These are phyloP conservation scores for Ramaria rubella DNA, from an alignment of 768 basidiomycete genomes.

Conservation along the genomic window DNA sequence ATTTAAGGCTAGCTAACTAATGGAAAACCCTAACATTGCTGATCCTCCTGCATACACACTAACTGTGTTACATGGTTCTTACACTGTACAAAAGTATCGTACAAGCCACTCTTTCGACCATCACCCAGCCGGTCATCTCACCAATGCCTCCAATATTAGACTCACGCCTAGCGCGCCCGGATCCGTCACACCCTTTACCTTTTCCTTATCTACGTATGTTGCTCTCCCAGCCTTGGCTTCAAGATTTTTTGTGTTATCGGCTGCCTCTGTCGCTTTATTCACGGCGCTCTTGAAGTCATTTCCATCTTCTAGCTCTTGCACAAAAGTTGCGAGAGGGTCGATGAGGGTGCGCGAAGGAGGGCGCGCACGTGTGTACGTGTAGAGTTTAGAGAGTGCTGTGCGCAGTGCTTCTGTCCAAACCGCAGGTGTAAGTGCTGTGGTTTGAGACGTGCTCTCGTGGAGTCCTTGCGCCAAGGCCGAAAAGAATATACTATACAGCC, in stretches of 20 bases:
- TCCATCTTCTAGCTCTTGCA: constrained; percentile 36
- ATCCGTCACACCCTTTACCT: constrained; percentile 64
- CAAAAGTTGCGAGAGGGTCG: constrained; percentile 84
- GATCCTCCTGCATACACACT: background rate
- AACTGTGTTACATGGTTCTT: background rate
- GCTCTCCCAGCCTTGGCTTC: constrained; percentile 85
- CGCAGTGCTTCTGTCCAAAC: constrained; percentile 58
- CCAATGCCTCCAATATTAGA: constrained; percentile 55
- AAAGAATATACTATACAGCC: constrained; percentile 90
- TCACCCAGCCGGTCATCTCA: background rate
- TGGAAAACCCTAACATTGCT: background rate
- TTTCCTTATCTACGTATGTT: constrained; percentile 72
- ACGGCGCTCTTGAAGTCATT: constrained; percentile 47
- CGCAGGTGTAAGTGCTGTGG: constrained; percentile 34
- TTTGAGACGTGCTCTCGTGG: constrained; percentile 8
- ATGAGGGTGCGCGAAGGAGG: constrained; percentile 87
- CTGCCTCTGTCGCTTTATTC: constrained; percentile 53
- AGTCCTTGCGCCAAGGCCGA: constrained; percentile 71
- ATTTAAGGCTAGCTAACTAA: constrained; percentile 17
- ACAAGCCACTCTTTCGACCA: background rate
- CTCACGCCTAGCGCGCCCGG: constrained; percentile 92
- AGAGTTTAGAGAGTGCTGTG: constrained; percentile 54
- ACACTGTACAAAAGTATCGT: background rate
- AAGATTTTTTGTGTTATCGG: constrained; percentile 66
- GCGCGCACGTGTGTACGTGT: constrained; percentile 82